Evolutionary conservation across 768 basidiomycete genomes (phyloP).

Genomic region (Mycena kentingensis): DNA sequence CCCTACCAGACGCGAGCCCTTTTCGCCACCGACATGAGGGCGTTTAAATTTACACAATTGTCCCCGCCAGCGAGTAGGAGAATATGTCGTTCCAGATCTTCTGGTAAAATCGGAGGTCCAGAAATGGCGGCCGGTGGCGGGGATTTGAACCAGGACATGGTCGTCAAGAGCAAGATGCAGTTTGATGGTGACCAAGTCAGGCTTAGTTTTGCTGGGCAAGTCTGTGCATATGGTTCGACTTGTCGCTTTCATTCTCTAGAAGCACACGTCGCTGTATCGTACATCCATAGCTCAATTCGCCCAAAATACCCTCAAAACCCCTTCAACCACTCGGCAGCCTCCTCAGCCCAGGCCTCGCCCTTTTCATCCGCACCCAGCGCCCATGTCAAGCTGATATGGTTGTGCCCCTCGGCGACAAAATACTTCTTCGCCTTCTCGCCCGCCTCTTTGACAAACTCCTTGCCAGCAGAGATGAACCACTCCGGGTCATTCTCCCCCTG

Average conservation of each 20-base stretch:
- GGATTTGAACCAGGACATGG: neutral
- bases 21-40: neutral
- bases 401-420: slow-evolving; percentile 4
- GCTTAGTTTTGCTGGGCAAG: too few species aligned
- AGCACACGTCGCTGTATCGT: too few species aligned
- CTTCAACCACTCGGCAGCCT: too few species aligned
- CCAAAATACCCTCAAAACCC: too few species aligned
- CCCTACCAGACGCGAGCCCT: neutral
- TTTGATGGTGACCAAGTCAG: too few species aligned
- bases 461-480: slow-evolving; percentile 1
- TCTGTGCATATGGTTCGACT: too few species aligned
- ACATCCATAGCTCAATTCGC: too few species aligned
- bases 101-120: neutral
- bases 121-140: neutral
- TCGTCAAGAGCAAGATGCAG: neutral
- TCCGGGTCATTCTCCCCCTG: slow-evolving; percentile 1
- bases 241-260: too few species aligned
- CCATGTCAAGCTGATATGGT: slow-evolving; percentile 6
- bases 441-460: neutral
- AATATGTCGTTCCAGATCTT: neutral
- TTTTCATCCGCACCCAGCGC: slow-evolving; percentile 9
- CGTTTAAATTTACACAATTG: neutral
- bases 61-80: neutral
- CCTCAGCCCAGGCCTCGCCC: too few species aligned
- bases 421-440: neutral